Evolutionary conservation across 306 rosid species (phyloP), one percentile per base, ranked within the genome.

Genomic region (Malus sieversii): DNA sequence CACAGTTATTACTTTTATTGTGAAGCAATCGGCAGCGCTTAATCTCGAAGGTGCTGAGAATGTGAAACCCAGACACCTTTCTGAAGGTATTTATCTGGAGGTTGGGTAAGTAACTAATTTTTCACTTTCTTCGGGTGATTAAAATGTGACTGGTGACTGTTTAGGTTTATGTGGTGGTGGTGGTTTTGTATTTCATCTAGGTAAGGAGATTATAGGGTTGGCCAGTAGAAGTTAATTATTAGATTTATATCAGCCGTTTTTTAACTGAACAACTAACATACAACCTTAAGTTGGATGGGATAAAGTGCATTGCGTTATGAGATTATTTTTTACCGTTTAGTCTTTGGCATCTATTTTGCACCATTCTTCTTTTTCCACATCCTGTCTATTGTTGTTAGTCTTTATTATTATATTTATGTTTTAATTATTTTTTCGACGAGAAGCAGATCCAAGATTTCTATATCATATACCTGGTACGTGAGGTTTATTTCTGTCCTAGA

Each of bases 51-150:
- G 92, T 46, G 85, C 99, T 23, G 97, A 90, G 81, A 92, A 86
- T 83, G 75, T 92, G 88, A 95, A 92, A 85, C 97, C 97, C 71
- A 89, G 97, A 77, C 97, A 95, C 68, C 88, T 95, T 68, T 95
- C 97, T 23, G 96, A 95, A 86, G 88, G 86, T 44, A 95, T 90
- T 77, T 88, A 85, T 78, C 88, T 84, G 48, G 97, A 95, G 70
- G 96, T 92, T 83, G 93, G 97, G 99, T 90, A 78, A 66, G 87
- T 70, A 3, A 16, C 66, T 38, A 15, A 3, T 19, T 32, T 66
- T 3, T 38, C 30, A 35, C 57, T 40, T 71, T 66, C 63, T 66
- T 58, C 48, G 20, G 3, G 4, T 19, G 55, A 13, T 61, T 59
- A 63, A 20, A 52, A 51, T 75, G 68, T 23, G 22, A n/a, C 53